Percentiles rank a stretch among this genome's conserved stretches.
Evolutionary conservation across 176 grass and related monocot genomes (phyloP).

Genomic region (Eragrostis curvula): DNA sequence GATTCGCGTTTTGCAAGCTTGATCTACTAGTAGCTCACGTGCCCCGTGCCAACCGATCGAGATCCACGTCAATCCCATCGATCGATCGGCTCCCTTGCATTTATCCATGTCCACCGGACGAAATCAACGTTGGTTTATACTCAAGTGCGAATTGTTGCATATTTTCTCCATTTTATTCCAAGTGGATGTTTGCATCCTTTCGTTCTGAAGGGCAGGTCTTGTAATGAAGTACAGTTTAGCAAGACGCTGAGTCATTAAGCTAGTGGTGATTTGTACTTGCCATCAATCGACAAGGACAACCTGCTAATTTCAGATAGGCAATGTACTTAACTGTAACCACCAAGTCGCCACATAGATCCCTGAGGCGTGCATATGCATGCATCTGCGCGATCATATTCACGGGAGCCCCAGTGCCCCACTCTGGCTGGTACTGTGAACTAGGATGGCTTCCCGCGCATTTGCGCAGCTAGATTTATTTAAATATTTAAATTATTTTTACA

Average conservation of each 20-base stretch:
- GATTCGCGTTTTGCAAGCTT: constrained; percentile 16
- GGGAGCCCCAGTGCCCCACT: no score
- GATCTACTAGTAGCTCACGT: background rate
- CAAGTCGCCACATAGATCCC: background rate
- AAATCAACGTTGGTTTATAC: constrained; percentile 7
- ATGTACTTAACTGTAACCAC: no score
- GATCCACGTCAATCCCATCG: constrained; percentile 4
- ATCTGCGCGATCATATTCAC: constrained; percentile 17
- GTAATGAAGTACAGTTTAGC: background rate
- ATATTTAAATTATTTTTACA: no score
- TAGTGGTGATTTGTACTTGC: background rate
- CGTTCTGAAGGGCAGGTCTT: background rate
- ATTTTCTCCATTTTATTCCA: background rate
- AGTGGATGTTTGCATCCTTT: background rate
- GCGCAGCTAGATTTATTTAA: no score
- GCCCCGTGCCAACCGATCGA: background rate
- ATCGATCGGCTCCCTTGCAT: background rate
- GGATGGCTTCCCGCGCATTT: no score
- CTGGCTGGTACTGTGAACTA: no score
- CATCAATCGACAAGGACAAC: no score
- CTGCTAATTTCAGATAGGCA: no score
- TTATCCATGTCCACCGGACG: background rate
- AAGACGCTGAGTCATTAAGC: background rate
- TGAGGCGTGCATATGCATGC: background rate
- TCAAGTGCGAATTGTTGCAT: background rate